A percentile compares a stretch with the other conserved stretches of the same genome.
Conservation (phyloP, 768 basidiomycete genomes). For the Goffeauzyma gilvescens region DNA sequence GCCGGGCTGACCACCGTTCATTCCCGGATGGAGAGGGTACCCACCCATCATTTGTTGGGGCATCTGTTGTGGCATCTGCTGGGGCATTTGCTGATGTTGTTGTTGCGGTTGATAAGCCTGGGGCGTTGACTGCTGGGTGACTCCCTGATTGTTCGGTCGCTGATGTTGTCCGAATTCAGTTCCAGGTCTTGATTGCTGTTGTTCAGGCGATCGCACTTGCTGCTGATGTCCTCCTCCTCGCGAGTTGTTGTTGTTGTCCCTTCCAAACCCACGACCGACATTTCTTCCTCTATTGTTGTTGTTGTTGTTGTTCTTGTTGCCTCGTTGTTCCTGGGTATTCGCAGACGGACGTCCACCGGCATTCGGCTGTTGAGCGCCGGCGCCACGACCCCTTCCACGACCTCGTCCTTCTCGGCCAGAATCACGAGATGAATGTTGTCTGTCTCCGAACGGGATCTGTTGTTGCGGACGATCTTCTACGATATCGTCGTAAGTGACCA, state of each 20-base stretch:
- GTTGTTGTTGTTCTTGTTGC: too few relatives aligned
- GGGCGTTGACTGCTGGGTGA: constrained; percentile 1
- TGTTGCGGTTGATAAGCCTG: background rate
- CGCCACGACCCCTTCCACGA: constrained; percentile 5
- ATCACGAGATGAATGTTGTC: too few relatives aligned
- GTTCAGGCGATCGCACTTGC: background rate
- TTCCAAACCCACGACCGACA: constrained; percentile 7
- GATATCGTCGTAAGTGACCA: too few relatives aligned
- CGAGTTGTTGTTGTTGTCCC: too few relatives aligned
- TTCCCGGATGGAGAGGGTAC: background rate
- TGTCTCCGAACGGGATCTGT: too few relatives aligned
- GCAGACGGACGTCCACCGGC: background rate
- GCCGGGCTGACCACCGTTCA: background rate
- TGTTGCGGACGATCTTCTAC: too few relatives aligned
- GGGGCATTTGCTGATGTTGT: background rate
- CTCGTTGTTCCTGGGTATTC: constrained; percentile 6
- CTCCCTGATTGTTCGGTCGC: background rate
- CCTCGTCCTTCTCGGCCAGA: background rate
- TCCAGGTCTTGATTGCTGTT: background rate
- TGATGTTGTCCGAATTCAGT: background rate
- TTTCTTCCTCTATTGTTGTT: constrained; percentile 9
- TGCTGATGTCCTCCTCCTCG: constrained; percentile 5
- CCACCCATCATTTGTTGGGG: constrained; percentile 1
- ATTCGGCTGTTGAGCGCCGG: background rate
- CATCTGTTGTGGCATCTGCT: background rate